phyloP scores from a whole-genome alignment of 345 rosid species.

The Populus pruinosa region DNA sequence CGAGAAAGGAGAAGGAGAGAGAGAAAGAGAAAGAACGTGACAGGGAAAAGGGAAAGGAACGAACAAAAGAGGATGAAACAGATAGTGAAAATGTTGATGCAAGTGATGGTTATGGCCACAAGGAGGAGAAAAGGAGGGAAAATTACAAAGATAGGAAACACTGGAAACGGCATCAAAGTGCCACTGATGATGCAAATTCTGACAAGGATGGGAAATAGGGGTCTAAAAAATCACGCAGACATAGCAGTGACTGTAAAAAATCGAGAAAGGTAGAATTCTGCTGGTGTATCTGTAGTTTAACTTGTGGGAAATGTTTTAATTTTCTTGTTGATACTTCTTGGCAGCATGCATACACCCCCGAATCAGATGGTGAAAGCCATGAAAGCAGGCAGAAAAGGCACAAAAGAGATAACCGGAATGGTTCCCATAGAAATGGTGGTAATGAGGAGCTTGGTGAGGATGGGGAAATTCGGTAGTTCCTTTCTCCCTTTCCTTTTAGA shows the following conservation, averaged over 20 bases:
- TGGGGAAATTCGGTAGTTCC: conserved; percentile 64
- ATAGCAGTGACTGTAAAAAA: conserved; percentile 78
- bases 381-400: conserved; percentile 73
- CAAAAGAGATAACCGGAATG: conserved; percentile 71
- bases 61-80: conserved; percentile 66
- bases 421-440: conserved; percentile 60
- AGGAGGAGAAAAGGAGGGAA: conserved; percentile 76
- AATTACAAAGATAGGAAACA: conserved; percentile 83
- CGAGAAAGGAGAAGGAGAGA: conserved; percentile 57
- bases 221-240: conserved; percentile 70
- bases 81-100: conserved; percentile 74
- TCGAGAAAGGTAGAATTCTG: conserved; percentile 65
- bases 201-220: conserved; percentile 85
- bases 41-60: conserved; percentile 74
- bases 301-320: not conserved
- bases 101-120: conserved; percentile 49
- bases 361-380: conserved; percentile 72
- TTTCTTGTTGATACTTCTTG: conserved; percentile 11
- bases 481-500: not conserved
- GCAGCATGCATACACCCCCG: conserved; percentile 79
- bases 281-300: not conserved
- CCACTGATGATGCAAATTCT: conserved; percentile 66
- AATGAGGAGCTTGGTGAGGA: conserved; percentile 84
- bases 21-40: conserved; percentile 78
- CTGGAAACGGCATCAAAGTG: conserved; percentile 68